Evolutionary conservation across 305 asterid genomes (phyloP).

Genomic region (Fraxinus xanthoxyloides): DNA sequence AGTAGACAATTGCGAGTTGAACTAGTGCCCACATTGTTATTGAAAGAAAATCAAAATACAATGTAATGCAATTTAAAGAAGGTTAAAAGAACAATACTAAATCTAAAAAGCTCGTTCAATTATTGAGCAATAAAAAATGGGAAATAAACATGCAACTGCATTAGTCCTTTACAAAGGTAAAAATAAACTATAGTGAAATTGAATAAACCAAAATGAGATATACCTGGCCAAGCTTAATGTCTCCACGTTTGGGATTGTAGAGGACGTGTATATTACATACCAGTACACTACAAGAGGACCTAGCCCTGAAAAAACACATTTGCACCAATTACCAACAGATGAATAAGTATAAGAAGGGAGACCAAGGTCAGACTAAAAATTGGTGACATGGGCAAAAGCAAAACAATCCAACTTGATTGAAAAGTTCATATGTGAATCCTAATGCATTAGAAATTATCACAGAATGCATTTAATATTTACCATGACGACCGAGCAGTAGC

Average conservation of each 20-base stretch:
- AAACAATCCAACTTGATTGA: background rate
- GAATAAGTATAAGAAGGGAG: conserved; percentile 6
- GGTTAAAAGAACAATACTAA: background rate
- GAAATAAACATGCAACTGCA: background rate
- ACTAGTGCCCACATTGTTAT: background rate
- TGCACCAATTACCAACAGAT: conserved; percentile 12
- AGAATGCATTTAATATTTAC: conserved; percentile 30
- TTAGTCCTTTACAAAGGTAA: conserved; percentile 4
- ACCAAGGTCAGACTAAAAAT: background rate
- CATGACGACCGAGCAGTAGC: conserved; percentile 27
- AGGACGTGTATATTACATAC: conserved; percentile 83
- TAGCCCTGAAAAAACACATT: conserved; percentile 33
- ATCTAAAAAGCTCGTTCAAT: background rate
- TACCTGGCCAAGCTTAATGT: conserved; percentile 91
- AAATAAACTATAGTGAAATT: background rate
- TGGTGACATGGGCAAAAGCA: conserved; percentile 2
- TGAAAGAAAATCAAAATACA: background rate
- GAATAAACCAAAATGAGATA: conserved; percentile 9
- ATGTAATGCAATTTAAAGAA: background rate
- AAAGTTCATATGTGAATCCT: background rate
- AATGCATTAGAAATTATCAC: conserved; percentile 8
- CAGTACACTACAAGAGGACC: conserved; percentile 43
- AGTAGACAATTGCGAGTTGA: background rate
- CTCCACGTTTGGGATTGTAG: conserved; percentile 88
- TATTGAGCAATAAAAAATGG: background rate